These are phyloP conservation scores for Entomophthora muscae DNA, from an alignment of 371 early-diverging fungal genomes.

Conservation along the genomic window DNA sequence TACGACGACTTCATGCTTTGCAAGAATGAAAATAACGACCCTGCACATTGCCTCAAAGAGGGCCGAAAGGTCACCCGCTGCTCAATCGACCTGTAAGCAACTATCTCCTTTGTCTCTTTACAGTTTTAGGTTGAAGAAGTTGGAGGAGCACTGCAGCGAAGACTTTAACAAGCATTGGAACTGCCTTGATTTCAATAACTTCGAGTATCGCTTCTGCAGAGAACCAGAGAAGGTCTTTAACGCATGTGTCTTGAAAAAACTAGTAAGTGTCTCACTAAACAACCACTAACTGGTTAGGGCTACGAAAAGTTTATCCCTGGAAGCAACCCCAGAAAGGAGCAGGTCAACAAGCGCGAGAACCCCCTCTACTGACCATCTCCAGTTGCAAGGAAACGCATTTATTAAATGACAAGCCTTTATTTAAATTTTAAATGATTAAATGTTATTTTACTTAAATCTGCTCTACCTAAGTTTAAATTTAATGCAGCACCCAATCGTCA, in stretches of 20 bases:
- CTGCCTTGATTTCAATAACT: conserved; percentile 82
- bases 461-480: too few species aligned
- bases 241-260: conserved; percentile 73
- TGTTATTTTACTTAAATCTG: too few species aligned
- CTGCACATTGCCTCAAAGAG: conserved; percentile 77
- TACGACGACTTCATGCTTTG: conserved; percentile 93
- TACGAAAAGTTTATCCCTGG: too few species aligned
- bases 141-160: conserved; percentile 75
- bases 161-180: conserved; percentile 84
- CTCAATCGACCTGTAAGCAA: conserved; percentile 65
- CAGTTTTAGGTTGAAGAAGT: conserved; percentile 50
- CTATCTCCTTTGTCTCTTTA: neutral
- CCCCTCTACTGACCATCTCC: too few species aligned
- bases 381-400: too few species aligned
- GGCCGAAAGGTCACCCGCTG: conserved; percentile 93
- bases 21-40: conserved; percentile 79
- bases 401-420: too few species aligned
- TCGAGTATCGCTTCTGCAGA: conserved; percentile 67
- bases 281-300: too few species aligned
- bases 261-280: too few species aligned
- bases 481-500: too few species aligned
- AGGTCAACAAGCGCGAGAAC: too few species aligned
- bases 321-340: too few species aligned
- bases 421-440: too few species aligned
- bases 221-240: conserved; percentile 63